Evolutionary conservation across 139 green algal species (phyloP).

Genomic region (Nannochloris sp.): DNA sequence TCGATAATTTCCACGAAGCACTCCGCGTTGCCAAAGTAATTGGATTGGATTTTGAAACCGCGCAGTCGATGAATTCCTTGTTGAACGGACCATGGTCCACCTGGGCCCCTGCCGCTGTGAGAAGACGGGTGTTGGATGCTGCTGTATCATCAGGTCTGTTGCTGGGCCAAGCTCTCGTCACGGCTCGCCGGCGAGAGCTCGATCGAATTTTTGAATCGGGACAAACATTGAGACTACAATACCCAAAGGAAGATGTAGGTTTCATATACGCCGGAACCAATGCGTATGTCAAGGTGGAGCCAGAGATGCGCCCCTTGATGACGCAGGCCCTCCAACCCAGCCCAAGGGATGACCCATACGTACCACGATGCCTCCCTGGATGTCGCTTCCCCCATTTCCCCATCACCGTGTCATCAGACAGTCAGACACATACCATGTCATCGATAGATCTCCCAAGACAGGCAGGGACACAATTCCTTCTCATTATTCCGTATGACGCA

Average conservation of each 20-base stretch:
- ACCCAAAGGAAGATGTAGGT: slow-evolving; percentile 82
- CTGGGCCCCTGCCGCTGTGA: slow-evolving; percentile 5
- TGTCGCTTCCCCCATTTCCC: slow-evolving; percentile 53
- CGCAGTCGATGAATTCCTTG: slow-evolving; percentile 40
- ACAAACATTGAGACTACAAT: slow-evolving; percentile 77
- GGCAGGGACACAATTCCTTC: background rate
- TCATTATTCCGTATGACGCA: too few species aligned
- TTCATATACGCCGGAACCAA: slow-evolving; percentile 50
- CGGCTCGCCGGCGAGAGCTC: slow-evolving; percentile 27
- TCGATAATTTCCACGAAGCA: slow-evolving; percentile 85
- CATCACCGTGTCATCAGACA: background rate
- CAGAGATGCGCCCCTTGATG: background rate
- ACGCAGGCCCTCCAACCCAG: slow-evolving; percentile 9
- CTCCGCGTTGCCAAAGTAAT: slow-evolving; percentile 60
- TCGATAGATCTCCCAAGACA: background rate
- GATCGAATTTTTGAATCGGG: slow-evolving; percentile 49
- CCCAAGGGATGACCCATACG: slow-evolving; percentile 28
- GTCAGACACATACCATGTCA: background rate
- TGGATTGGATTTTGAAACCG: slow-evolving; percentile 68
- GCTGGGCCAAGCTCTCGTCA: slow-evolving; percentile 15
- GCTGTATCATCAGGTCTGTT: slow-evolving; percentile 32
- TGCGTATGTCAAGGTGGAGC: background rate
- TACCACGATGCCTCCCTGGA: slow-evolving; percentile 37
- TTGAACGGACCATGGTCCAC: slow-evolving; percentile 9
- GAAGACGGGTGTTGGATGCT: slow-evolving; percentile 20